Conservation (phyloP, 2,329 filamentous ascomycete genomes). For the Aspergillus pseudotamarii region DNA sequence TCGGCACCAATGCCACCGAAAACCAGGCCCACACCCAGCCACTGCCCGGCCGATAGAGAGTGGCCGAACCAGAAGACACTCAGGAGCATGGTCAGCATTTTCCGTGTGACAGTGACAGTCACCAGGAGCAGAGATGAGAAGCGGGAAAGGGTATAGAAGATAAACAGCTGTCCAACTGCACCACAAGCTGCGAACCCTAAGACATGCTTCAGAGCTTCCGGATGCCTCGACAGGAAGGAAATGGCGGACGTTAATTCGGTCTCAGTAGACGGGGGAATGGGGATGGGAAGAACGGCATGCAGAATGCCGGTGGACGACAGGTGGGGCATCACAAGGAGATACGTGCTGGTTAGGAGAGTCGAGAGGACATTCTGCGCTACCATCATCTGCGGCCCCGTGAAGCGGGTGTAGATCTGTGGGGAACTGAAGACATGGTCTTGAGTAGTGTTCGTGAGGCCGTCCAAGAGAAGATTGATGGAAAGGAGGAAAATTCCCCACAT, state of each 20-base stretch:
- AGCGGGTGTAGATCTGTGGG: conserved; percentile 67
- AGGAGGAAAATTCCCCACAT: conserved; percentile 74
- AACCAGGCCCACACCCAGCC: conserved; percentile 87
- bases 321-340: conserved; percentile 78
- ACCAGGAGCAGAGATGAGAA: conserved; percentile 92
- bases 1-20: conserved; percentile 96
- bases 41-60: conserved; percentile 82
- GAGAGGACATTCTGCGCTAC: conserved; percentile 92
- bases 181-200: conserved; percentile 88
- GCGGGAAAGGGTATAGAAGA: conserved; percentile 91
- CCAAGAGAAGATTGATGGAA: conserved; percentile 87
- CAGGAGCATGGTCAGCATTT: conserved; percentile 99
- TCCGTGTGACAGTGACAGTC: conserved; percentile 94
- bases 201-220: conserved; percentile 81
- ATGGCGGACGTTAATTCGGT: conserved; percentile 80
- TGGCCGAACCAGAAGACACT: conserved; percentile 96
- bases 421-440: conserved; percentile 90
- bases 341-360: conserved; percentile 73
- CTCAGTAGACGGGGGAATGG: conserved; percentile 58
- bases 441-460: conserved; percentile 93
- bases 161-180: conserved; percentile 93
- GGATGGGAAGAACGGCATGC: conserved; percentile 68
- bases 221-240: conserved; percentile 77
- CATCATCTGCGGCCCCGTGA: conserved; percentile 98
- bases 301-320: conserved; percentile 69